Conservation (phyloP, 192 early-diverging fungal genomes). For the Gigaspora rosea region DNA sequence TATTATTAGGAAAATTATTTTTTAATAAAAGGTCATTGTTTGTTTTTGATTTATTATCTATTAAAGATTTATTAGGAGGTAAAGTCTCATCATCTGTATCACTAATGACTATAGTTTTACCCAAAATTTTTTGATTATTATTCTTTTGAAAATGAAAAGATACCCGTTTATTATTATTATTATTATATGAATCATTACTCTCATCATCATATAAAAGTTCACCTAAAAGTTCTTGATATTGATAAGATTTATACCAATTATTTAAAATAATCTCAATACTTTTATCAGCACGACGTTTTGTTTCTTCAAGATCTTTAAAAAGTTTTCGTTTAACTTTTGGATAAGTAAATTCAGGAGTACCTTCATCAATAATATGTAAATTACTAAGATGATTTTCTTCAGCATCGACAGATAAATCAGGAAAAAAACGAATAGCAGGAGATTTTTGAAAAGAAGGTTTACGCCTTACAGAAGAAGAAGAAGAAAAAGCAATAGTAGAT, state of each 20-base stretch:
- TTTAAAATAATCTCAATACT: constrained; percentile 21
- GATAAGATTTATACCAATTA: constrained; percentile 24
- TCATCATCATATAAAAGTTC: constrained; percentile 29
- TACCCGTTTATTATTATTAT: constrained; percentile 18
- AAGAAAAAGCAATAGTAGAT: not conserved
- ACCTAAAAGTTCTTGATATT: constrained; percentile 31
- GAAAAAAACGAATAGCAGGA: constrained; percentile 19
- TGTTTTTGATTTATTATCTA: not conserved
- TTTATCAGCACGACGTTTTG: constrained; percentile 23
- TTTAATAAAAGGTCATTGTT: not conserved
- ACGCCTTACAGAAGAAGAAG: constrained; percentile 18
- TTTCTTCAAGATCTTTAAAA: constrained; percentile 30
- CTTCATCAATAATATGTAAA: constrained; percentile 30
- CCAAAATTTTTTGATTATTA: not conserved
- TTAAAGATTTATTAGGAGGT: not conserved
- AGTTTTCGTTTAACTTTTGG: constrained; percentile 34
- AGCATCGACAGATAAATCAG: constrained; percentile 28
- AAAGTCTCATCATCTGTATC: constrained; percentile 30
- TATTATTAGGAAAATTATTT: not conserved
- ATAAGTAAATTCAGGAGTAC: constrained; percentile 26
- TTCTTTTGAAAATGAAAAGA: constrained; percentile 8
- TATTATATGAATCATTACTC: not conserved
- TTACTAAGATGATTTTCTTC: constrained; percentile 34
- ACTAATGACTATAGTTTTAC: constrained; percentile 12
- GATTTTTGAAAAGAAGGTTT: constrained; percentile 26